Conservation (phyloP, 345 rosid genomes). For the Zanthoxylum bungeanum region DNA sequence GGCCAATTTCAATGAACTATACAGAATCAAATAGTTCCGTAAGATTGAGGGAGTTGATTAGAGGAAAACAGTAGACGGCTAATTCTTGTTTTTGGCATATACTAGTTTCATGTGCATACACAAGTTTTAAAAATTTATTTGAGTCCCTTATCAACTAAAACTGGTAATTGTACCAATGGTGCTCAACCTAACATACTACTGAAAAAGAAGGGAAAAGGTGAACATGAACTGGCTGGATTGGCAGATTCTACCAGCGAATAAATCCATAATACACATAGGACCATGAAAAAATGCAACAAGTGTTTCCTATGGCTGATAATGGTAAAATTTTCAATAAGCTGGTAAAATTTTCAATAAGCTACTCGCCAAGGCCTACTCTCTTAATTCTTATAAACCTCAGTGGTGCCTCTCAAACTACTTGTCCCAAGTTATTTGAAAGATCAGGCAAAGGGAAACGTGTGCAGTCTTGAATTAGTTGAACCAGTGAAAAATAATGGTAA, state of each 20-base stretch:
- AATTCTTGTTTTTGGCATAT: not conserved
- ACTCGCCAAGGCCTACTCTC: not conserved
- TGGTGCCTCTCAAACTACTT: not conserved
- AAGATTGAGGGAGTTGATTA: too few relatives aligned
- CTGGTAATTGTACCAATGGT: not conserved
- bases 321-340: too few relatives aligned
- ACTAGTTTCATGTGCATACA: not conserved
- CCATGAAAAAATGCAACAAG: too few relatives aligned
- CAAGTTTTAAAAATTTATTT: not conserved
- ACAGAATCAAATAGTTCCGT: not conserved
- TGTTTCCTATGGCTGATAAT: too few relatives aligned
- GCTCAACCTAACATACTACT: not conserved
- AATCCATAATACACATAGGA: too few relatives aligned
- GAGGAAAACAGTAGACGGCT: not conserved
- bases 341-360: not conserved
- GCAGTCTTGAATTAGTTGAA: not conserved
- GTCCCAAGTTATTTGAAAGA: not conserved
- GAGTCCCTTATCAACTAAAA: not conserved
- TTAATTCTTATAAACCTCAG: not conserved
- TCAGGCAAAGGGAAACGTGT: not conserved
- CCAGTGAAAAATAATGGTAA: not conserved
- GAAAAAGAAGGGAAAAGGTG: not conserved
- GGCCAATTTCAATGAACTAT: not conserved
- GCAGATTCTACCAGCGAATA: too few relatives aligned
- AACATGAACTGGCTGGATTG: not conserved